These are phyloP conservation scores for Colletotrichum costaricense DNA, from an alignment of 2,329 filamentous ascomycete species.

Conservation along the genomic window DNA sequence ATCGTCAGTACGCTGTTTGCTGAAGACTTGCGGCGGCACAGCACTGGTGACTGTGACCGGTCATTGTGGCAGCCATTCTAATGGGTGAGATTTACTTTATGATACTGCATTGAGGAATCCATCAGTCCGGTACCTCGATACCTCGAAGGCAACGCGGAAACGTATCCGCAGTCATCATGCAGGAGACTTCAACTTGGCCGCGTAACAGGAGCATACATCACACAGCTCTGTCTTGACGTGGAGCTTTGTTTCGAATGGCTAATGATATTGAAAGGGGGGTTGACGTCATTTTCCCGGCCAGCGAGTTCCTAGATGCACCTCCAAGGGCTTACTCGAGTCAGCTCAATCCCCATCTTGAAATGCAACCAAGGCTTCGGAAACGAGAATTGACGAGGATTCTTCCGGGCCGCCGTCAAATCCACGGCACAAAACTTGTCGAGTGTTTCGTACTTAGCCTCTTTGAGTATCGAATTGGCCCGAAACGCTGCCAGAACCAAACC, in stretches of 20 bases:
- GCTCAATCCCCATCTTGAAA: background rate
- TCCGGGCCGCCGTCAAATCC: background rate
- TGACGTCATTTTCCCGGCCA: background rate
- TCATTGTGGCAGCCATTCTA: conserved; percentile 1
- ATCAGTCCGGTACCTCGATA: background rate
- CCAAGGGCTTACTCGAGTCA: background rate
- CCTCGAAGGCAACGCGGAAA: background rate
- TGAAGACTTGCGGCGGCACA: background rate
- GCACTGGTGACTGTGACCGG: background rate
- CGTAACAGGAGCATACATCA: background rate
- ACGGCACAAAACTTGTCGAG: conserved; percentile 10
- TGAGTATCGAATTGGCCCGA: conserved; percentile 4
- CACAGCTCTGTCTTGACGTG: background rate
- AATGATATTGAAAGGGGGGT: background rate
- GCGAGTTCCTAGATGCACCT: background rate
- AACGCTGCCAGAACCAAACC: conserved; percentile 1
- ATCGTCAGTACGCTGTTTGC: background rate
- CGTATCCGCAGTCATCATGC: background rate
- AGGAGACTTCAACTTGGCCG: background rate
- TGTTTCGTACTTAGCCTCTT: conserved; percentile 25
- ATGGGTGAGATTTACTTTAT: background rate
- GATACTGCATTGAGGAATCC: conserved; percentile 10
- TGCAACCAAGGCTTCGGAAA: background rate
- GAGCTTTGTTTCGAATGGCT: background rate
- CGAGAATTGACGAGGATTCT: background rate